Evolutionary conservation across 345 rosid genomes (phyloP).

Genomic region (Populus tremula): DNA sequence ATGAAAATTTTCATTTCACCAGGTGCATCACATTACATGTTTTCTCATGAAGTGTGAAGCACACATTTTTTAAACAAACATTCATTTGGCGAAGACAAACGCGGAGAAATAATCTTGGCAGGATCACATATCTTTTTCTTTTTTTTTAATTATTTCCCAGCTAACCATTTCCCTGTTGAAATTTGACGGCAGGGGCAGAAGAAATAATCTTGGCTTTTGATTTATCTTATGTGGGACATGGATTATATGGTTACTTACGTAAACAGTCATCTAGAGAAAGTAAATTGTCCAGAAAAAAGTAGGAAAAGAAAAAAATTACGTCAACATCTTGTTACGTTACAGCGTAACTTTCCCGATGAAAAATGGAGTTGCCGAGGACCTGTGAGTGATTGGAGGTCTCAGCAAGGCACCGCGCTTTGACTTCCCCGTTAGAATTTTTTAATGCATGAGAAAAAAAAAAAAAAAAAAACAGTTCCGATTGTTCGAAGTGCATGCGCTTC

Average conservation of each 20-base stretch:
- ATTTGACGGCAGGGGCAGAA: background rate
- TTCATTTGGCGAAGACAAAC: background rate
- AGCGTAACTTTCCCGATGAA: background rate
- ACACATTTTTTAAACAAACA: too few species aligned
- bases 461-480: background rate
- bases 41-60: too few species aligned
- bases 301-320: background rate
- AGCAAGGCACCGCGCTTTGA: background rate
- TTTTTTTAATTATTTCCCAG: background rate
- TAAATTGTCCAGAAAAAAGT: fast-evolving
- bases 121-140: background rate
- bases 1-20: too few species aligned
- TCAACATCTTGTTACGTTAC: background rate
- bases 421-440: background rate
- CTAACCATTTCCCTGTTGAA: background rate
- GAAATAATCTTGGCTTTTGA: background rate
- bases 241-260: background rate
- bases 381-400: background rate
- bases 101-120: background rate
- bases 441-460: background rate
- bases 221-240: background rate
- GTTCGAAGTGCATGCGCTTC: background rate
- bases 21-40: too few species aligned
- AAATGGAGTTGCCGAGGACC: background rate
- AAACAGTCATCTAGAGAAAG: background rate